phyloP scores from a whole-genome alignment of 768 basidiomycete genomes.

The Mycena alexandri region DNA sequence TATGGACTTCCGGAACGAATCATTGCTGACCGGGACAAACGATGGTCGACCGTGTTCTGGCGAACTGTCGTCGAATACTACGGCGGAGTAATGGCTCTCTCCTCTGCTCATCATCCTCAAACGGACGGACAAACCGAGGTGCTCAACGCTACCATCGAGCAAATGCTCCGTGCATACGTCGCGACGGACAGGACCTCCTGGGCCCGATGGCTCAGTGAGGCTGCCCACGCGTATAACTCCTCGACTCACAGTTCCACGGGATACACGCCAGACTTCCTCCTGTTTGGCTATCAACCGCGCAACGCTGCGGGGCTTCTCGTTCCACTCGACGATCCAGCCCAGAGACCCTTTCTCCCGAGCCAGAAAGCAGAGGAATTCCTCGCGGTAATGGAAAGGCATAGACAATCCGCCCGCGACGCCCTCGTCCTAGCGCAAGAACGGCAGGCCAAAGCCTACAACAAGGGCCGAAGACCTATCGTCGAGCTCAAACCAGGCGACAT shows the following conservation, averaged over 20 bases:
- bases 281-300: constrained; percentile 45
- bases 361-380: constrained; percentile 22
- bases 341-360: constrained; percentile 20
- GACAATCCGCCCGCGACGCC: constrained; percentile 33
- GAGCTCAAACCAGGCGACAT: constrained; percentile 20
- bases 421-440: constrained; percentile 39
- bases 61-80: neutral
- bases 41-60: constrained; percentile 38
- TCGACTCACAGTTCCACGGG: constrained; percentile 41
- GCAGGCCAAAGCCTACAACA: constrained; percentile 41
- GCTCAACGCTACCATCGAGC: constrained; percentile 45
- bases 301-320: constrained; percentile 11
- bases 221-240: constrained; percentile 49
- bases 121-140: constrained; percentile 52
- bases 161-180: constrained; percentile 46
- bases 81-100: constrained; percentile 8
- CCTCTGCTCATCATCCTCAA: constrained; percentile 53
- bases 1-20: constrained; percentile 20
- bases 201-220: constrained; percentile 41
- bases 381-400: constrained; percentile 10
- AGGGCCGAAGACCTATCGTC: constrained; percentile 26
- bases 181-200: constrained; percentile 40
- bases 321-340: neutral
- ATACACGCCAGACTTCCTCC: constrained; percentile 43
- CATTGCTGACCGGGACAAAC: constrained; percentile 25